Evolutionary conservation across 164 flowering plant genomes (phyloP), one percentile per base, ranked within the genome.

Genomic region (Malania oleifera): DNA sequence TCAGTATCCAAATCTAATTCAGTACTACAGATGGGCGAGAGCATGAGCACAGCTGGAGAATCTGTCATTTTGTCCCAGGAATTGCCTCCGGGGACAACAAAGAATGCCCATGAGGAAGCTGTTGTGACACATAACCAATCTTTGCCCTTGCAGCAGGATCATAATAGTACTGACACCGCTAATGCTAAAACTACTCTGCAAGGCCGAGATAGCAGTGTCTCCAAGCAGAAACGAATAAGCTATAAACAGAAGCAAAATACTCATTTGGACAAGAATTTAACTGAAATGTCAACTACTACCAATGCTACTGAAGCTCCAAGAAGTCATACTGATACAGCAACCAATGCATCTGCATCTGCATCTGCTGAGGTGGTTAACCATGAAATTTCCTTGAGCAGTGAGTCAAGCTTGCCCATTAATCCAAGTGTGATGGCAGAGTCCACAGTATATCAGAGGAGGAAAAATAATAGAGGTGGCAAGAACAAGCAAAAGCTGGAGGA

Each of bases 401-500:
- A 70, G 62, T 48, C 71, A 0, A 65, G 51, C 52, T 38, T 60
- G 40, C 50, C 72, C 28, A 66, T 52, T 43, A 65, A 57, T 11
- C 15, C 70, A 29, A 66, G 49, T 53, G 20, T 47, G 7, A 31
- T 46, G 2, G 61, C 63, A 31, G 88, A 88, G 63, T 58, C 71
- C 12, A 62, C 72, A 0, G 61, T 28, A 13, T 72, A 70, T 19
- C 87, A 75, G 29, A 86, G 72, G 74, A 84, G 66, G 77, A 91
- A 73, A 58, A 70, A 59, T 67, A 67, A 62, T 62, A 76, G 73
- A 76, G 70, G 47, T 70, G 62, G 70, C 35, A 91, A 72, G 74
- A 84, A 75, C 70, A 90, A 76, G 77, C 80, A 78, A 49, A 89
- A 72, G 69, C 57, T 60, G 44, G 91, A 81, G 31, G 87, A 73